A percentile compares a stretch with the other conserved stretches of the same genome.
These are phyloP conservation scores for Friedmanniomyces endolithicus DNA, from an alignment of 495 filamentous ascomycete species.

Conservation along the genomic window DNA sequence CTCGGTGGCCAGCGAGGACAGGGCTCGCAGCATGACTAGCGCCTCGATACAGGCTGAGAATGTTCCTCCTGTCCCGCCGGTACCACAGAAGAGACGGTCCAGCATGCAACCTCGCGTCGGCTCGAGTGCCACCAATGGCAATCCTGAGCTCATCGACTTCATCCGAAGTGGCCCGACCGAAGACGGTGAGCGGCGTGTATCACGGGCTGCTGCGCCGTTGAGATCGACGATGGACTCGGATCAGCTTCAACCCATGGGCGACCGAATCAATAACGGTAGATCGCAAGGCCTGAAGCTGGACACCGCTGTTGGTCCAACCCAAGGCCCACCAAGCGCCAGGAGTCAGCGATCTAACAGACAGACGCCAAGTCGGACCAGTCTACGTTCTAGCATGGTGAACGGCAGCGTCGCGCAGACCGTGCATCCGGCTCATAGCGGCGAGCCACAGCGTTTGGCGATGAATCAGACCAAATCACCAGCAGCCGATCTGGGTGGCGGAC, in stretches of 20 bases:
- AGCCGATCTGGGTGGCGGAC: slow-evolving; percentile 25
- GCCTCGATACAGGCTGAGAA: neutral
- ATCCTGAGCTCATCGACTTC: slow-evolving; percentile 84
- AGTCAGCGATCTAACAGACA: neutral
- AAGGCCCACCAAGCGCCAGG: neutral
- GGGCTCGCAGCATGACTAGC: slow-evolving; percentile 2
- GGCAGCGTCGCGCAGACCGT: neutral
- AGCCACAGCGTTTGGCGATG: slow-evolving; percentile 7
- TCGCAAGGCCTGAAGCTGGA: slow-evolving; percentile 4
- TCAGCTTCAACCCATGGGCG: slow-evolving; percentile 40
- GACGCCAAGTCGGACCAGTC: neutral
- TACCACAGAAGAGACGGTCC: slow-evolving; percentile 11
- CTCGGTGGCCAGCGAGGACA: slow-evolving; percentile 5
- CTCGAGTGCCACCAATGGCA: slow-evolving; percentile 49
- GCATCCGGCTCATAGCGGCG: slow-evolving; percentile 6
- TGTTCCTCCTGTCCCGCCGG: slow-evolving; percentile 15
- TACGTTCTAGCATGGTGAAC: neutral
- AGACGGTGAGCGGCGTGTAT: slow-evolving; percentile 52
- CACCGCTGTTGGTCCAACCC: neutral
- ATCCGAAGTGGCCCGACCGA: slow-evolving; percentile 69
- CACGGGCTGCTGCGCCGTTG: slow-evolving; percentile 75
- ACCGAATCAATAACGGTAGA: neutral
- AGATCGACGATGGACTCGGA: slow-evolving; percentile 76
- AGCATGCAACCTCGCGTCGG: slow-evolving; percentile 61
- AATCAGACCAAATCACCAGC: neutral